These are phyloP conservation scores for Aspergillus haitiensis DNA, from an alignment of 495 filamentous ascomycete genomes.

Conservation along the genomic window DNA sequence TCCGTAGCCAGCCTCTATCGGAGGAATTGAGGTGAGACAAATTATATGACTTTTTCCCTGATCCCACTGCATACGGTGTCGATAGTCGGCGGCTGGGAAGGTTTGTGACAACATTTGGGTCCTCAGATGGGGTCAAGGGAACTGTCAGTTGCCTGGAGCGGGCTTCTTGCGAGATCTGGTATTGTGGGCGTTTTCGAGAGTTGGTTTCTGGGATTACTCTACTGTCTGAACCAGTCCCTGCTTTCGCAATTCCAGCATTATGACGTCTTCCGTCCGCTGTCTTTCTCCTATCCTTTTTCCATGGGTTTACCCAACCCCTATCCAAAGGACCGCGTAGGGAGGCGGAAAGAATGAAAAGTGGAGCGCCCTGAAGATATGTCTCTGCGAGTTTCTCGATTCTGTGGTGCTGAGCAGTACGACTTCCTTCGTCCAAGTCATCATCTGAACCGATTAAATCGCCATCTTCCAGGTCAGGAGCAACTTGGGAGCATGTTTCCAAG, in stretches of 20 bases:
- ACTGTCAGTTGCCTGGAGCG: slow-evolving; percentile 4
- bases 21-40: slow-evolving; percentile 13
- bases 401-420: slow-evolving; percentile 50
- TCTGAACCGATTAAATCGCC: slow-evolving; percentile 58
- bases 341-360: slow-evolving; percentile 61
- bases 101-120: neutral
- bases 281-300: slow-evolving; percentile 44
- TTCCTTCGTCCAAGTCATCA: slow-evolving; percentile 51
- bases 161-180: slow-evolving; percentile 13
- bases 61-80: neutral
- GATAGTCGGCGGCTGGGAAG: neutral
- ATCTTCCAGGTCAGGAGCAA: slow-evolving; percentile 35
- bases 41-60: slow-evolving; percentile 5
- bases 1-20: slow-evolving; percentile 40
- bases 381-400: slow-evolving; percentile 60
- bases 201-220: slow-evolving; percentile 29
- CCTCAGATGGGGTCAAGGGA: neutral
- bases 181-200: slow-evolving; percentile 21
- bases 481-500: slow-evolving; percentile 49
- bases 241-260: neutral
- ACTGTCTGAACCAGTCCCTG: slow-evolving; percentile 4
- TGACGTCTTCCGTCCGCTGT: neutral
- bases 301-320: slow-evolving; percentile 64
- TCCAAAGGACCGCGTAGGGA: slow-evolving; percentile 64
- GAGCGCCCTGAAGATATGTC: slow-evolving; percentile 58